Evolutionary conservation across 768 basidiomycete genomes (phyloP).

Genomic region (Tulasnella sp.): DNA sequence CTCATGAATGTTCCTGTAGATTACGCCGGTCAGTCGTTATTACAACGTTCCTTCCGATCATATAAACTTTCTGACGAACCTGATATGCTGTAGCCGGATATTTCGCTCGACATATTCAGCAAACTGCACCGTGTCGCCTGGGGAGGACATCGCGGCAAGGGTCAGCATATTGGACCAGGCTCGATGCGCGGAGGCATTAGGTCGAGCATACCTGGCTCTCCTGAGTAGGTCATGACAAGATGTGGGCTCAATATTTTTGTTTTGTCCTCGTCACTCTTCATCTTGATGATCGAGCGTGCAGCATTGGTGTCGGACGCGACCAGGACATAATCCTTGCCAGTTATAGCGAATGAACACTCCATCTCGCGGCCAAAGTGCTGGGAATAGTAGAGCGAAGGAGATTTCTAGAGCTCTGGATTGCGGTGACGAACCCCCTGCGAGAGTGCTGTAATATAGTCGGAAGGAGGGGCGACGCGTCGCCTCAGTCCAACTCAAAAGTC

Average conservation of each 20-base stretch:
- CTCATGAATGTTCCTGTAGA: constrained; percentile 68
- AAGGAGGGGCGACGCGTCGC: constrained; percentile 30
- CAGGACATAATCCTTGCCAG: constrained; percentile 91
- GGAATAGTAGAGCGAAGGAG: neutral
- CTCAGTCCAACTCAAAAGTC: constrained; percentile 22
- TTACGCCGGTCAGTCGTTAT: neutral
- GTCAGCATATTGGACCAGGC: neutral
- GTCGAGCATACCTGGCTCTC: constrained; percentile 74
- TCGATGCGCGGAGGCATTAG: neutral
- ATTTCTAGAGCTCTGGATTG: neutral
- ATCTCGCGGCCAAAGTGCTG: constrained; percentile 48
- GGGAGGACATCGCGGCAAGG: neutral
- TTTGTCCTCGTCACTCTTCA: constrained; percentile 97
- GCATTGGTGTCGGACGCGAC: constrained; percentile 90
- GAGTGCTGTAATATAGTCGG: neutral
- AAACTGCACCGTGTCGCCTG: constrained; percentile 96
- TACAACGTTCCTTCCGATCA: neutral
- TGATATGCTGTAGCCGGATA: constrained; percentile 93
- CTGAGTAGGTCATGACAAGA: constrained; percentile 92
- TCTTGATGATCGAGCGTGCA: constrained; percentile 91
- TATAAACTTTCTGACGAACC: constrained; percentile 47
- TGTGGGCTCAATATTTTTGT: constrained; percentile 90
- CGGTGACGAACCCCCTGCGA: neutral
- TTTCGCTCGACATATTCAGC: constrained; percentile 96
- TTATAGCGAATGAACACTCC: constrained; percentile 91